Evolutionary conservation across 768 basidiomycete genomes (phyloP).

Genomic region (Phanerochaete carnosa): DNA sequence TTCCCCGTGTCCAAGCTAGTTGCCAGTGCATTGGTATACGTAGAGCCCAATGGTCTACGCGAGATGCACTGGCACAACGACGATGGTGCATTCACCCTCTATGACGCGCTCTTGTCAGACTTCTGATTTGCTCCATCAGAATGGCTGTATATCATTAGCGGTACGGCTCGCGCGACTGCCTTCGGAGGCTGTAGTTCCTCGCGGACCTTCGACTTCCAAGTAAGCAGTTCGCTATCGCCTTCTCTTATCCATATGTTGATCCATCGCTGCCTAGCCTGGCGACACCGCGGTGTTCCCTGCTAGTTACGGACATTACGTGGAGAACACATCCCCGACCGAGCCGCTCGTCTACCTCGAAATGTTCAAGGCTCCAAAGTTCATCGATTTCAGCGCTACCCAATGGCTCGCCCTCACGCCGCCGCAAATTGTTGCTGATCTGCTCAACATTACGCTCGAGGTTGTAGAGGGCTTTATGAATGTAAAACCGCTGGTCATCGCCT

Average conservation of each 20-base stretch:
- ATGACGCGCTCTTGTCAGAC: neutral
- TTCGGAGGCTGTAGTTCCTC: constrained; percentile 21
- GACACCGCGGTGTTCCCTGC: constrained; percentile 23
- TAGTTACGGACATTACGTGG: constrained; percentile 23
- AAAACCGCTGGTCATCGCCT: too few species aligned
- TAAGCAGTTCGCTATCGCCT: neutral
- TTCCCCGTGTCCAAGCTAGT: constrained; percentile 20
- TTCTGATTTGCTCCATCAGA: constrained; percentile 8
- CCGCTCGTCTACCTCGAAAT: constrained; percentile 25
- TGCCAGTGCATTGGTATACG: constrained; percentile 21
- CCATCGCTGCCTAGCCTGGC: constrained; percentile 7
- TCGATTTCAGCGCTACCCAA: constrained; percentile 25
- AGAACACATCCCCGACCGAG: constrained; percentile 24
- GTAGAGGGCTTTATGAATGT: too few species aligned
- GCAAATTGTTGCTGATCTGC: constrained; percentile 23
- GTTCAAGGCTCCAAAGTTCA: constrained; percentile 22
- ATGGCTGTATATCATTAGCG: constrained; percentile 25
- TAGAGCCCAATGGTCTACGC: constrained; percentile 24
- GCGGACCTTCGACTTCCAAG: constrained; percentile 25
- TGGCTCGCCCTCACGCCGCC: constrained; percentile 23
- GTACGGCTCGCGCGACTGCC: constrained; percentile 21
- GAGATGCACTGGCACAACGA: constrained; percentile 24
- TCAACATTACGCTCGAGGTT: constrained; percentile 15
- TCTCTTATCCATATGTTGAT: neutral
- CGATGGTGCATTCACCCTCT: constrained; percentile 17